Conservation (phyloP, 2,329 filamentous ascomycete species). For the Chrysoporthe puriensis region DNA sequence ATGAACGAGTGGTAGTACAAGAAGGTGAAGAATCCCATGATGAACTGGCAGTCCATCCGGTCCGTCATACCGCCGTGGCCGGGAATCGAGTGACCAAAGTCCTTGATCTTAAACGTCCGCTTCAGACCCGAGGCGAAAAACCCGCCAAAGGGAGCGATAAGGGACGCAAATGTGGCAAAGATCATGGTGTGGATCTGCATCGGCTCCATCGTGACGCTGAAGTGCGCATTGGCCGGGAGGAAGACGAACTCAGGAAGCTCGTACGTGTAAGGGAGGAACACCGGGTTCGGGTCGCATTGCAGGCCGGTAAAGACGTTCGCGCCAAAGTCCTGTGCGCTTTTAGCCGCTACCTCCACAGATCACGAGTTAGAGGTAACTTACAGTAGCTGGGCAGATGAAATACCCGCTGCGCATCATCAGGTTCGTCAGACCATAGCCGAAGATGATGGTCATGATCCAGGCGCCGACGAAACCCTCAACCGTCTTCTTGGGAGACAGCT, state of each 20-base stretch:
- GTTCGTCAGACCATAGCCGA: conserved; percentile 80
- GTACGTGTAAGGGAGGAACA: conserved; percentile 80
- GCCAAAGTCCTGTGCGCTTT: conserved; percentile 69
- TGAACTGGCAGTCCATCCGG: conserved; percentile 99
- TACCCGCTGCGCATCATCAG: conserved; percentile 89
- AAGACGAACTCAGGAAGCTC: conserved; percentile 74
- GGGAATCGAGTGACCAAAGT: conserved; percentile 97
- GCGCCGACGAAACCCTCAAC: conserved; percentile 96
- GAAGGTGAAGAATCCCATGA: conserved; percentile 98
- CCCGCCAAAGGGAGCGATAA: conserved; percentile 95
- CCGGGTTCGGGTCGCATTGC: conserved; percentile 87
- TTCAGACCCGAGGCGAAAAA: conserved; percentile 98
- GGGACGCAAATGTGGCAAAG: conserved; percentile 89
- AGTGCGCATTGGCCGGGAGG: conserved; percentile 58
- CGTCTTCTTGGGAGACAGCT: conserved; percentile 98
- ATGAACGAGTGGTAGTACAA: conserved; percentile 99
- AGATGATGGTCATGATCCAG: conserved; percentile 92
- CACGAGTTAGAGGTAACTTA: conserved; percentile 42
- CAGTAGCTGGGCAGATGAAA: conserved; percentile 96
- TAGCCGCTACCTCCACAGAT: not conserved
- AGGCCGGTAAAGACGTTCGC: conserved; percentile 92
- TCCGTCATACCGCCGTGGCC: conserved; percentile 98
- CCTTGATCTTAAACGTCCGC: conserved; percentile 99
- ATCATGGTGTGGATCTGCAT: conserved; percentile 93
- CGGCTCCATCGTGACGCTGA: conserved; percentile 76